These are phyloP conservation scores for Pseudocercospora fuligena DNA, from an alignment of 2,329 filamentous ascomycete species.

Conservation along the genomic window DNA sequence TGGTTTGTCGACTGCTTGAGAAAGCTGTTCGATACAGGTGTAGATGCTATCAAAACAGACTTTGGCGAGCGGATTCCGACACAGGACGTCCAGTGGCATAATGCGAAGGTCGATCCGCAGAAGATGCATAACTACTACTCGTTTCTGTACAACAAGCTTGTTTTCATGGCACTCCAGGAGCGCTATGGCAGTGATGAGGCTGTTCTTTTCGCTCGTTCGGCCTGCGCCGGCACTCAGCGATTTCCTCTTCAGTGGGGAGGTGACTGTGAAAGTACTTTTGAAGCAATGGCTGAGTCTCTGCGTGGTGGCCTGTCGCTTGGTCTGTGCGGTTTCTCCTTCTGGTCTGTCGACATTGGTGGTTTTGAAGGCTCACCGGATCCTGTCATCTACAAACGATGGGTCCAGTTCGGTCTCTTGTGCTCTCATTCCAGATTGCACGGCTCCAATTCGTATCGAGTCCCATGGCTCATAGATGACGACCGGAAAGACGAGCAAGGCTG, in stretches of 20 bases:
- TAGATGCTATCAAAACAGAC: conserved; percentile 76
- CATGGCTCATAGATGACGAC: conserved; percentile 72
- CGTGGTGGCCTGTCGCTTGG: conserved; percentile 68
- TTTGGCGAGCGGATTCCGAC: conserved; percentile 75
- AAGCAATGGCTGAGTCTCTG: conserved; percentile 73
- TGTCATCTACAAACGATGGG: conserved; percentile 78
- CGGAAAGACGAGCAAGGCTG: conserved; percentile 53
- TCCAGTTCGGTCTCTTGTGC: conserved; percentile 74
- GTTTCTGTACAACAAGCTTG: conserved; percentile 72
- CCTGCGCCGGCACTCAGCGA: conserved; percentile 69
- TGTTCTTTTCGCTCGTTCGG: conserved; percentile 70
- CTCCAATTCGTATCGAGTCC: conserved; percentile 72
- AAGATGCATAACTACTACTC: conserved; percentile 80
- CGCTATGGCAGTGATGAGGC: conserved; percentile 57
- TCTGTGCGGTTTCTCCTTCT: conserved; percentile 69
- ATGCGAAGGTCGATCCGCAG: conserved; percentile 62
- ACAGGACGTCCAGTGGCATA: conserved; percentile 68
- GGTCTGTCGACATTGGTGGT: conserved; percentile 73
- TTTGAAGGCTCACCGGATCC: conserved; percentile 68
- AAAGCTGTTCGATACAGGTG: conserved; percentile 68
- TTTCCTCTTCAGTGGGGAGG: conserved; percentile 74
- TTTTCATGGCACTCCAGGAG: conserved; percentile 68
- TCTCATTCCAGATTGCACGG: conserved; percentile 74
- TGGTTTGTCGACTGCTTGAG: conserved; percentile 70
- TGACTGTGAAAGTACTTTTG: conserved; percentile 74